A percentile compares a stretch with the other conserved stretches of the same genome.
Conservation (phyloP, 176 grass and related monocot genomes). For the Saccharum spontaneum region DNA sequence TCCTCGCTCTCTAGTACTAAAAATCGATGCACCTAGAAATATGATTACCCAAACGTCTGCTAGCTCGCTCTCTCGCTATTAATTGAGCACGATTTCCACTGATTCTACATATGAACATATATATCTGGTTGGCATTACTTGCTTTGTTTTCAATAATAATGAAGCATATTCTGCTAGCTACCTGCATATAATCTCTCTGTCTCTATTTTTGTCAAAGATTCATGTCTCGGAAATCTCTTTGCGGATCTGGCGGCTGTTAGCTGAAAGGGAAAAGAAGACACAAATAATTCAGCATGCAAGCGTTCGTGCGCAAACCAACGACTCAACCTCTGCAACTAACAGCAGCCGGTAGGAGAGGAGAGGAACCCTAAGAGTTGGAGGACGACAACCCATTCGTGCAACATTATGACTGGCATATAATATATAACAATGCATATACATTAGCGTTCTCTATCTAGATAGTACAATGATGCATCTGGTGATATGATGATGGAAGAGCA, state of each 20-base stretch:
- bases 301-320: constrained; percentile 36
- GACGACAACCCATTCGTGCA: constrained; percentile 47
- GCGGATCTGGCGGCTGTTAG: not conserved
- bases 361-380: not conserved
- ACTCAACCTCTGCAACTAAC: not conserved
- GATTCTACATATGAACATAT: not conserved
- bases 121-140: too few species aligned
- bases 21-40: not conserved
- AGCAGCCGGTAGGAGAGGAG: not conserved
- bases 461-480: not conserved
- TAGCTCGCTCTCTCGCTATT: not conserved
- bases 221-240: not conserved
- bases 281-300: not conserved
- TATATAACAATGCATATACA: not conserved
- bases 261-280: not conserved
- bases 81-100: constrained; percentile 6
- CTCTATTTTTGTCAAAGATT: not conserved
- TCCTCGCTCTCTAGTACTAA: not conserved
- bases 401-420: not conserved
- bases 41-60: not conserved
- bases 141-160: not conserved
- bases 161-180: not conserved
- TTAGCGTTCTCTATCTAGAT: not conserved
- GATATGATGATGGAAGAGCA: not conserved
- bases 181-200: not conserved